Conservation (phyloP, 2,329 filamentous ascomycete species). For the Fusarium nodosum region DNA sequence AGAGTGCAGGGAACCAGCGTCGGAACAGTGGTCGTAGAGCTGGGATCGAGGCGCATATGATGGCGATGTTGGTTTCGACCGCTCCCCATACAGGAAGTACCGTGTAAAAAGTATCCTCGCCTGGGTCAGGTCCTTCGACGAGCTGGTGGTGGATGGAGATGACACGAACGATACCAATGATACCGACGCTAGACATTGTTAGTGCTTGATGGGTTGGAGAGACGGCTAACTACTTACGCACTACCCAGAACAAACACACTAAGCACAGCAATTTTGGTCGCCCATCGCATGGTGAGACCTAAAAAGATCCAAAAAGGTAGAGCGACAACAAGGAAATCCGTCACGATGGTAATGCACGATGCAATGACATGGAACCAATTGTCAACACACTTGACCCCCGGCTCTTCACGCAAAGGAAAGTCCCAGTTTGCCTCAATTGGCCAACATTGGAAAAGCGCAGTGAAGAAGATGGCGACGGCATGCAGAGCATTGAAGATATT, state of each 20-base stretch:
- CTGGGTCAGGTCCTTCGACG: constrained; percentile 40
- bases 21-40: constrained; percentile 54
- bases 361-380: constrained; percentile 53
- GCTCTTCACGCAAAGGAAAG: constrained; percentile 34
- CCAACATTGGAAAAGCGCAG: constrained; percentile 57
- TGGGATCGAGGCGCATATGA: constrained; percentile 54
- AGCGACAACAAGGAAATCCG: constrained; percentile 57
- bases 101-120: constrained; percentile 44
- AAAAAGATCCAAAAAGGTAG: constrained; percentile 59
- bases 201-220: neutral
- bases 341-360: constrained; percentile 57
- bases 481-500: constrained; percentile 50
- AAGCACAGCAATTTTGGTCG: constrained; percentile 57
- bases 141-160: constrained; percentile 49
- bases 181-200: constrained; percentile 48
- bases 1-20: constrained; percentile 52
- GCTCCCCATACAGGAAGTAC: constrained; percentile 54
- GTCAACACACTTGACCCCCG: constrained; percentile 53
- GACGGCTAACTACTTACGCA: constrained; percentile 47
- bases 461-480: constrained; percentile 55
- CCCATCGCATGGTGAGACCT: constrained; percentile 55
- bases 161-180: constrained; percentile 53
- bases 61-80: constrained; percentile 56
- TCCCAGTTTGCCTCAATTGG: constrained; percentile 55
- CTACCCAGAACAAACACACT: constrained; percentile 57